Evolutionary conservation across 192 early-diverging fungal genomes (phyloP).

Genomic region (Entomortierella lignicola): DNA sequence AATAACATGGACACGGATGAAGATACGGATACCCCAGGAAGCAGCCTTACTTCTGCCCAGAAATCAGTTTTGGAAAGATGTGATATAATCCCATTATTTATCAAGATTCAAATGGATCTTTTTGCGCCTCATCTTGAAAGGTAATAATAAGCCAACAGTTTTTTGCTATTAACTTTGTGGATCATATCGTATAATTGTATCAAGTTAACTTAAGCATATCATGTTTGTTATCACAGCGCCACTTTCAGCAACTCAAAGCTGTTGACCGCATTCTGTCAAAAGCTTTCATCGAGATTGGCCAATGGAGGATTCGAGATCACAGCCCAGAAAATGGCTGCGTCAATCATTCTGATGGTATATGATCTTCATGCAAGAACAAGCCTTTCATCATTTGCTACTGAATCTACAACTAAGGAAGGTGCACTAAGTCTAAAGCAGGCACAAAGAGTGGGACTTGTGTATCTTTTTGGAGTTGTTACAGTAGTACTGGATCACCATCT

Average conservation of each 20-base stretch:
- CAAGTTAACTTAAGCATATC: background rate
- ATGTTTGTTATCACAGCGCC: background rate
- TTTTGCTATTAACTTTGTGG: no score
- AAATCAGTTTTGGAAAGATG: slow-evolving; percentile 17
- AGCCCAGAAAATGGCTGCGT: slow-evolving; percentile 36
- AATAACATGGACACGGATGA: slow-evolving; percentile 18
- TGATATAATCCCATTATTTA: slow-evolving; percentile 28
- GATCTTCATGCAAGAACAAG: slow-evolving; percentile 49
- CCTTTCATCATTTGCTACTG: slow-evolving; percentile 14
- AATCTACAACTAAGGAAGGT: slow-evolving; percentile 35
- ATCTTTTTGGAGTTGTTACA: slow-evolving; percentile 19
- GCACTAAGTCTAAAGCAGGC: slow-evolving; percentile 39
- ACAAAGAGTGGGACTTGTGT: slow-evolving; percentile 34
- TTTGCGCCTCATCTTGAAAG: slow-evolving; percentile 42
- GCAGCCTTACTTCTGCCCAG: slow-evolving; percentile 7
- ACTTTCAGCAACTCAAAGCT: slow-evolving; percentile 26
- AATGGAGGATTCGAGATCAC: slow-evolving; percentile 11
- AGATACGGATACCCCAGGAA: slow-evolving; percentile 2
- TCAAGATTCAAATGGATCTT: slow-evolving; percentile 53
- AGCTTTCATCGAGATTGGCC: slow-evolving; percentile 18
- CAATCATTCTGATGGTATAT: slow-evolving; percentile 57
- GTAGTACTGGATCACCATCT: slow-evolving; percentile 26
- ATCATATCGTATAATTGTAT: no score
- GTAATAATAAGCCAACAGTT: slow-evolving; percentile 15
- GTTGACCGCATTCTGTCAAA: slow-evolving; percentile 37